Evolutionary conservation across 1,139 yeast genomes (phyloP), one percentile per base, ranked within the genome.

Genomic region (Nematodospora anomalae): DNA sequence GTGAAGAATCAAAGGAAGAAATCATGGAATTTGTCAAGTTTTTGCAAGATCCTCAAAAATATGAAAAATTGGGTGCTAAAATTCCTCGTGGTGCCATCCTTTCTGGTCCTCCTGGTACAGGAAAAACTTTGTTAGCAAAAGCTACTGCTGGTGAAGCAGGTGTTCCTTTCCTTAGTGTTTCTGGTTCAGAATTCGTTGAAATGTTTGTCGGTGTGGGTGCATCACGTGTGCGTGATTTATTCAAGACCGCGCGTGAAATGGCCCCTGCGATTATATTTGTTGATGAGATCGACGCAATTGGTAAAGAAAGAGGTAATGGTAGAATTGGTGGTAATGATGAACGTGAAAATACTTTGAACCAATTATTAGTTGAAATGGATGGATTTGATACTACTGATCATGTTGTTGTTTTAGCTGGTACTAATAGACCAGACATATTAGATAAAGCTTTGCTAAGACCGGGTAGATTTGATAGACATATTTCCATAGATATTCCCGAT

Each of bases 121-220:
- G 94, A 75, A 84, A 84, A 56, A 84, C 94, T 1, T 66, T 84
- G 33, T 62, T 84, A 39, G 92, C 92, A 8, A 83, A 82, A 55
- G 92, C 92, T 1, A 83, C 92, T 22, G 92, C 92, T 6, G 92
- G 92, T 53, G 92, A 84, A 57, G 92, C 92, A 2, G 85, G 84
- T 37, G 92, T 83, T 21, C 90, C 94, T 28, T 84, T 84, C 53
- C 77, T 79, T 48, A 80, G 86, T 26, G 92, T 83, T n/a, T 81
- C 89, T 0, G 90, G 90, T 47, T 82, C 89, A 1, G 90, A 83
- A 51, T 83, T 83, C 47, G 87, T 82, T 14, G 89, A 83, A 55
- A 83, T 83, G 89, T 83, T 80, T 67, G 90, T 83, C 14, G 90
- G 90, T 66, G 87, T 83, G 23, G 90, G 90, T 62, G 90, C 90